Base-by-base conservation (phyloP, 2,329 filamentous ascomycete species). In the Scedosporium apiospermum region DNA sequence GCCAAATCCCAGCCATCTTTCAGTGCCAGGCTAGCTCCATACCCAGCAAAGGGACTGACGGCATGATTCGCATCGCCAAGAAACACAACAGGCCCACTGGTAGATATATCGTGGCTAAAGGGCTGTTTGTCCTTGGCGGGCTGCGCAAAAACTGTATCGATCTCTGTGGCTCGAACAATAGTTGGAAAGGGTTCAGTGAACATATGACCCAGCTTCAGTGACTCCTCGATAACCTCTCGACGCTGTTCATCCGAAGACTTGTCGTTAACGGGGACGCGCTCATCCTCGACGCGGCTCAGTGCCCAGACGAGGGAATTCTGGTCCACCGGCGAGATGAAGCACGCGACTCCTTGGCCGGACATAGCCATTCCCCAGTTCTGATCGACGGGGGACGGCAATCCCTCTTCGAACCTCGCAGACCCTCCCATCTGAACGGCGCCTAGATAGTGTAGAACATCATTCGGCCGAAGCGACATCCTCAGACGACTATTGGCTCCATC, bases 21-120 rank as follows among this genome's bases (percentile, higher is more conserved):
- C 27, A 81, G 64, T 3, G 78, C 79, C 63, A 81, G 66, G 65
- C 80, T 81, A 0, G 78, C 79, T 0, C 80, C 80, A 62, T 74
- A 77, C 0, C 80, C 78, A 4, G 79, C 76, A 68, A 80, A 82
- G 0, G 79, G 77, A 60, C 73, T 79, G 5, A 81, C 71, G 1
- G 79, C 78, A 66, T 82, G 80, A 64, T 82, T 82, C 62, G 73
- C 72, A 65, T 82, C 79, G 10, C 80, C 80, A 23, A 82, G 76
- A 60, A 78, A 82, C 9, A 82, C 67, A 6, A 78, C 71, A 18
- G 44, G 44, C 42, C 59, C 59, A 3, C 68, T 57, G 1, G 34
- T 38, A 38, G 62, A 23, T 3, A 70, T 57, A 6, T 69, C 65
- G 55, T 81, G 77, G 0, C 64, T 6, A 63, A 82, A 80, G 0